Base-by-base conservation (phyloP, 192 early-diverging fungal species). In the Backusella circina region DNA sequence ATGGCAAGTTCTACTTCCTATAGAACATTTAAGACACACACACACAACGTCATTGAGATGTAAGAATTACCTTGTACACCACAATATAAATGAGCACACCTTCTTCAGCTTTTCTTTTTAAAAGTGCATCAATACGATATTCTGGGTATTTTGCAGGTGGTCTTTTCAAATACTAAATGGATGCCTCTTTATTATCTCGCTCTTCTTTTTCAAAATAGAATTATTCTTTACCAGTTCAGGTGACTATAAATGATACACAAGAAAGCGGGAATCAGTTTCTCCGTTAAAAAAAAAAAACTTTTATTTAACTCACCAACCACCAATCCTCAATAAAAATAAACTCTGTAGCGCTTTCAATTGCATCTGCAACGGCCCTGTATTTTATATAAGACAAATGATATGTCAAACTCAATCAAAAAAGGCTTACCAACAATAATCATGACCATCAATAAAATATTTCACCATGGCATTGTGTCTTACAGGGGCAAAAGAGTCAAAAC, bases 41-140 rank as follows among this genome's bases (percentile, higher is more conserved):
- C n/a, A 32, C 21, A 41, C 23, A 38, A 23, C 44, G 36, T 51
- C 21, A 50, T 76, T 16, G 16, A 7, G 15, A 12, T 23, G 32
- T 64, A n/a, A n/a, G 7, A 28, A 36, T 50, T 65, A 79, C 78
- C 73, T 97, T 94, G 86, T 95, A 97, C 13, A 97, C 86, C 0
- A 94, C 88, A 54, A 97, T 87, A 75, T 93, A 95, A 75, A 97
- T 94, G 79, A 89, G 88, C 26, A 97, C 91, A 32, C 94, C 94
- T 77, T 94, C 88, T 79, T 92, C 88, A 35, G 95, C 95, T 82
- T 95, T 95, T 80, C 66, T 79, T 79, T 94, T 88, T n/a, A 97
- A 84, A 50, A 95, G 78, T 23, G 85, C 84, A 75, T 97, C 95
- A 13, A 97, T 77, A 13, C 95, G 89, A 76, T 88, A 95, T 73